Base-by-base conservation (phyloP, 73 alveolate genomes). In the Loxodes magnus region DNA sequence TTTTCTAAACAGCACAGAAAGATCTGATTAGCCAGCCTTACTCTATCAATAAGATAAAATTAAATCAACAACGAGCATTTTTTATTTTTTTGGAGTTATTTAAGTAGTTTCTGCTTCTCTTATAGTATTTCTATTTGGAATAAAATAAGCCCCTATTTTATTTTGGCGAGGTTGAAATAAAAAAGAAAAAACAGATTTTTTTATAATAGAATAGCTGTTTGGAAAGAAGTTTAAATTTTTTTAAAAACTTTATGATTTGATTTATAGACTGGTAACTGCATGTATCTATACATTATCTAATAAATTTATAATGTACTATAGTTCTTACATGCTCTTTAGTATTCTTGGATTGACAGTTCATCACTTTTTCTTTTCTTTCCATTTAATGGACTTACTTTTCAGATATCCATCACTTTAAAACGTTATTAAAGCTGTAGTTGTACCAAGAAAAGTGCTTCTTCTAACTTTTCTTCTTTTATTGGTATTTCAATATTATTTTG, bases 311-410 rank as follows among this genome's bases (percentile, higher is more conserved):
- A 51, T 77, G 21, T 81, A 81, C 63, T 68, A 77, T 31, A 38
- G 75, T 1, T 84, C 87, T 6, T 81, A 76, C 43, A 56, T 82
- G 49, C 53, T 68, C 33, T 59, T 81, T 29, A 65, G 90, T 15
- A 63, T 77, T 23, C 35, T 75, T 5, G 94, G 94, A 0, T 52
- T 64, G 15, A 33, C 62, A 15, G 49, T 33, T 26, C 89, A 81
- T 44, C 88, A 85, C 14, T 71, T 81, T 43, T 81, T 81, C 46
- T 81, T 70, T 33, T 26, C 81, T 23, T 81, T 77, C 63, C 90
- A 77, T 27, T 36, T 81, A 49, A 56, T 82, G 12, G 94, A 81
- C 42, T 51, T 81, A 29, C 57, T 81, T 0, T 65, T 75, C 2
- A 58, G 90, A 19, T 77, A 82, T 35, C 79, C 90, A 2, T 58